Conservation (phyloP, 495 filamentous ascomycete species). For the Neohortaea acidophila region DNA sequence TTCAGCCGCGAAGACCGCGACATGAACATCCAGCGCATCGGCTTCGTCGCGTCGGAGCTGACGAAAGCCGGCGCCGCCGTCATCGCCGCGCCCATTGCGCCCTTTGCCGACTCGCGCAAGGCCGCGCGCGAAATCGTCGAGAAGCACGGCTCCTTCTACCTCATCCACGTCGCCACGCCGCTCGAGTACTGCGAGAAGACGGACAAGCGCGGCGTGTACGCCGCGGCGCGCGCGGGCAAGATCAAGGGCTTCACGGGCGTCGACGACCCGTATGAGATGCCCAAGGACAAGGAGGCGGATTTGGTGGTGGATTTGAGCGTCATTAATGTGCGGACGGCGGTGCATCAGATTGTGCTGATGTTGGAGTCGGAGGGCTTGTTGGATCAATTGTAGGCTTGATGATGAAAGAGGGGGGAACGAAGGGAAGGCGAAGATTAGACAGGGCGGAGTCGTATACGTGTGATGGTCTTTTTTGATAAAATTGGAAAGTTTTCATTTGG, state of each 20-base stretch:
- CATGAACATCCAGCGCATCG: slow-evolving; percentile 90
- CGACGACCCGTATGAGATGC: slow-evolving; percentile 89
- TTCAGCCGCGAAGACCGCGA: slow-evolving; percentile 88
- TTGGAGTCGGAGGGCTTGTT: slow-evolving; percentile 79
- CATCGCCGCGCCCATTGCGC: slow-evolving; percentile 94
- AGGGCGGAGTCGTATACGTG: too few species aligned
- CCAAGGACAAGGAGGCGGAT: slow-evolving; percentile 62
- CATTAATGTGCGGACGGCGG: slow-evolving; percentile 77
- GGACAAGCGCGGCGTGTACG: slow-evolving; percentile 86
- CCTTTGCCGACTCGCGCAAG: slow-evolving; percentile 62
- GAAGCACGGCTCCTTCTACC: slow-evolving; percentile 79
- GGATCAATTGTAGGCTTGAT: slow-evolving; percentile 36
- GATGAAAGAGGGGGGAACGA: too few species aligned
- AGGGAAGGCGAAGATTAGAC: too few species aligned
- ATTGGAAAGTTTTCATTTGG: too few species aligned
- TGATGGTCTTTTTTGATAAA: too few species aligned
- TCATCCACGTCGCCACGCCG: slow-evolving; percentile 86
- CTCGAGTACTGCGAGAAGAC: slow-evolving; percentile 88
- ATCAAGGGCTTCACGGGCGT: slow-evolving; percentile 98
- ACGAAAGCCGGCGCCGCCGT: slow-evolving; percentile 86
- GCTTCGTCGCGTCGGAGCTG: slow-evolving; percentile 88
- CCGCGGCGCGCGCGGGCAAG: slow-evolving; percentile 67
- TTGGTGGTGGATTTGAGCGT: slow-evolving; percentile 72
- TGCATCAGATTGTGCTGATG: slow-evolving; percentile 92
- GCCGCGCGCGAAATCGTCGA: slow-evolving; percentile 70